Percentiles rank a stretch among this genome's conserved stretches.
Conservation (phyloP, 768 basidiomycete genomes). For the Panellus pusillus region DNA sequence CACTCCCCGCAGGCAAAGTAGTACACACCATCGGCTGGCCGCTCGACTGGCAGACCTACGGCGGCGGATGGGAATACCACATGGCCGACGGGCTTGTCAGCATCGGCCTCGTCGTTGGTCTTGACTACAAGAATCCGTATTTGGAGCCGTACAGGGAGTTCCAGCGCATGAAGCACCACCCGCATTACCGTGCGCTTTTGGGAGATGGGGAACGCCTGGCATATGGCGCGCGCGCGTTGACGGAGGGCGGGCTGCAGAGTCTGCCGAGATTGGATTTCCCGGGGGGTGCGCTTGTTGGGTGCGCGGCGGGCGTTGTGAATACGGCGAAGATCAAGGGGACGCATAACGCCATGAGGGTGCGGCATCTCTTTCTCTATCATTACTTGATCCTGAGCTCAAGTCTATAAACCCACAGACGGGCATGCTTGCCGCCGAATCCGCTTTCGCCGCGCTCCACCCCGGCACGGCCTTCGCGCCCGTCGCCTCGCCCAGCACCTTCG, state of each 20-base stretch:
- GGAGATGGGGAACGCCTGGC: conserved; percentile 67
- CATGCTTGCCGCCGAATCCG: conserved; percentile 93
- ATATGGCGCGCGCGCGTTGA: conserved; percentile 87
- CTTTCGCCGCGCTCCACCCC: conserved; percentile 61
- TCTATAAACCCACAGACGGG: conserved; percentile 65
- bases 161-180: conserved; percentile 94
- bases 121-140: conserved; percentile 95
- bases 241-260: conserved; percentile 92
- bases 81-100: conserved; percentile 91
- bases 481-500: conserved; percentile 9
- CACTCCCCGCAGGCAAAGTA: conserved; percentile 48
- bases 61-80: conserved; percentile 94
- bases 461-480: conserved; percentile 4
- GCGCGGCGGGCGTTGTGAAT: conserved; percentile 95
- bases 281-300: conserved; percentile 92
- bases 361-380: neutral
- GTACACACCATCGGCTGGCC: conserved; percentile 97
- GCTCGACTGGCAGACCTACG: conserved; percentile 78
- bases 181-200: conserved; percentile 82
- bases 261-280: conserved; percentile 86
- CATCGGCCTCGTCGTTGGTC: conserved; percentile 87
- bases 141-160: conserved; percentile 90
- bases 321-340: conserved; percentile 98
- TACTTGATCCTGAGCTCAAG: too few relatives aligned
- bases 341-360: conserved; percentile 87